phyloP scores from a whole-genome alignment of 352 stramenopile genomes.

The Phytophthora melonis region DNA sequence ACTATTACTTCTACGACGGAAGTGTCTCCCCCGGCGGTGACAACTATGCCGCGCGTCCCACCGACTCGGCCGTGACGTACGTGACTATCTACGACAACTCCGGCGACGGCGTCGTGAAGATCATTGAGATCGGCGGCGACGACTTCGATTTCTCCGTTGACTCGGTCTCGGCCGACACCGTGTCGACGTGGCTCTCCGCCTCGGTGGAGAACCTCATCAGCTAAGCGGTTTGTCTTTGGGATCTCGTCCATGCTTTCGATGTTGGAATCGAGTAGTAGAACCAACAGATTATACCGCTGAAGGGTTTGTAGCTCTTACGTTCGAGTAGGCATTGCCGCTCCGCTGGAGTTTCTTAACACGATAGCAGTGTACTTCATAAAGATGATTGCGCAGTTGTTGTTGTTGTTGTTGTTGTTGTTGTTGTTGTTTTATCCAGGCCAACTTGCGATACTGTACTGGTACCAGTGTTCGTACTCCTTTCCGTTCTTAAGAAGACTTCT shows the following conservation, averaged over 20 bases:
- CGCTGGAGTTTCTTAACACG: too few relatives aligned
- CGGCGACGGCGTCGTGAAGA: constrained; percentile 50
- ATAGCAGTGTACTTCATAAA: too few relatives aligned
- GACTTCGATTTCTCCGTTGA: constrained; percentile 57
- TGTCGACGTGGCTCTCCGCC: constrained; percentile 47
- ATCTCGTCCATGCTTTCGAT: constrained; percentile 6
- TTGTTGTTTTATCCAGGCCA: neutral
- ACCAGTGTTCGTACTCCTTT: too few relatives aligned
- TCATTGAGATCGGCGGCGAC: constrained; percentile 53
- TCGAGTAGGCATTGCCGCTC: constrained; percentile 19
- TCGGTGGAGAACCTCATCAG: constrained; percentile 52
- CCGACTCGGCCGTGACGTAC: constrained; percentile 49
- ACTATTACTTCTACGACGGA: constrained; percentile 84
- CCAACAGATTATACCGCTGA: neutral
- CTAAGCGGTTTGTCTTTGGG: constrained; percentile 16
- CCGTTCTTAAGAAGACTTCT: too few relatives aligned
- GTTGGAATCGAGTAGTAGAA: constrained; percentile 12
- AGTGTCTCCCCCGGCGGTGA: constrained; percentile 53
- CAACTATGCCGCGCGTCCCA: constrained; percentile 54
- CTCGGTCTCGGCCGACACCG: constrained; percentile 38
- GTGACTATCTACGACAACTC: constrained; percentile 68
- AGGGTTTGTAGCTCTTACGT: constrained; percentile 11
- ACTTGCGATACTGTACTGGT: neutral
- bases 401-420: too few relatives aligned
- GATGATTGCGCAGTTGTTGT: too few relatives aligned